Evolutionary conservation across 129 eudicot species (phyloP).

Genomic region (Flaveria robusta): DNA sequence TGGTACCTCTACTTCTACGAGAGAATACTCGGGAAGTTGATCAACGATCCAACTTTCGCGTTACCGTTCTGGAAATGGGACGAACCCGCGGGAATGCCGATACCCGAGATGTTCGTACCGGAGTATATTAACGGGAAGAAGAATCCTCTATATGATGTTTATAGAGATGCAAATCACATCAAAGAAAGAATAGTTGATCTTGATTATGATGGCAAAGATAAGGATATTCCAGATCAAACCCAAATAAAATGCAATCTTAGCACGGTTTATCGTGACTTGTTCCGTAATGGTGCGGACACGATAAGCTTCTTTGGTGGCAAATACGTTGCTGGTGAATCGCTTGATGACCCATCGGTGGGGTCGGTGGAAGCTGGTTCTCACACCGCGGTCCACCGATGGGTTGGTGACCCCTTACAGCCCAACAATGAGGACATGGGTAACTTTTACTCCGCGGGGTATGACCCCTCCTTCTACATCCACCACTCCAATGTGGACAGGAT

Average conservation of each 20-base stretch:
- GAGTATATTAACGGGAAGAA: not conserved
- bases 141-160: conserved; percentile 24
- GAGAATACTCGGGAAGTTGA: conserved; percentile 48
- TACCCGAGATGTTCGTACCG: conserved; percentile 28
- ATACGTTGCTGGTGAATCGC: not conserved
- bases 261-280: conserved; percentile 10
- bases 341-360: not conserved
- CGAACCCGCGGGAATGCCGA: conserved; percentile 42
- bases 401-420: not conserved
- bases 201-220: not conserved
- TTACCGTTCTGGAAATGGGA: conserved; percentile 61
- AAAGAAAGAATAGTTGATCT: conserved; percentile 32
- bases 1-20: conserved; percentile 49
- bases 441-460: conserved; percentile 20
- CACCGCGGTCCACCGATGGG: conserved; percentile 15
- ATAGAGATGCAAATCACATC: conserved; percentile 22
- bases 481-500: conserved; percentile 10
- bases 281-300: not conserved
- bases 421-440: conserved; percentile 15
- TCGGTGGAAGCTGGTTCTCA: conserved; percentile 4
- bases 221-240: not conserved
- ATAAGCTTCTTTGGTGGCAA: conserved; percentile 12
- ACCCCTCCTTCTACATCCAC: conserved; percentile 11
- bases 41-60: conserved; percentile 45
- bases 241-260: not conserved